These are phyloP conservation scores for Moricandia arvensis DNA, from an alignment of 345 rosid species.

Conservation along the genomic window DNA sequence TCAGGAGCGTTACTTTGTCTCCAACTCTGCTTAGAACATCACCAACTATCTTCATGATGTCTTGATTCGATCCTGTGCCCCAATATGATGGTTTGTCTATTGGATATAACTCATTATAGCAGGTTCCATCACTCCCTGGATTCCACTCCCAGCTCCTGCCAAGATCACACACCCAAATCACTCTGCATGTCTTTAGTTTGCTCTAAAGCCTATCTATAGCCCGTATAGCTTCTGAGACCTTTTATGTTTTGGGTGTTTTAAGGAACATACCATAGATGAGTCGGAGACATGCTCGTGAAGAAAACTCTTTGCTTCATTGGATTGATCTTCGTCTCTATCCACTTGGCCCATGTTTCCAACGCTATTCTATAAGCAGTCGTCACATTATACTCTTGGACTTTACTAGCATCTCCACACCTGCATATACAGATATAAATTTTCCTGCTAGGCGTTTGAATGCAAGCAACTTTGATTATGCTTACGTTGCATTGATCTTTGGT, in stretches of 20 bases:
- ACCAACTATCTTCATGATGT: conserved; percentile 64
- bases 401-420: conserved; percentile 56
- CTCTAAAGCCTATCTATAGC: background rate
- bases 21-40: conserved; percentile 46
- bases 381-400: conserved; percentile 61
- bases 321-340: conserved; percentile 67
- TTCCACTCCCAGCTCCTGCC: conserved; percentile 96
- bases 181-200: background rate
- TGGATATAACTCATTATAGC: conserved; percentile 74
- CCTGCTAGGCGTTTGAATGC: background rate
- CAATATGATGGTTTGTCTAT: conserved; percentile 59
- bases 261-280: conserved; percentile 73
- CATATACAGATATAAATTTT: conserved; percentile 9
- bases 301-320: conserved; percentile 68
- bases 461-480: conserved; percentile 25
- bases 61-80: conserved; percentile 87
- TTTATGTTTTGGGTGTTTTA: background rate
- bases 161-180: conserved; percentile 18
- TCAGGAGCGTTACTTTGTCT: conserved; percentile 59
- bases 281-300: conserved; percentile 93
- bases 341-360: conserved; percentile 79
- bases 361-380: conserved; percentile 72
- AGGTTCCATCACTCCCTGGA: conserved; percentile 67
- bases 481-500: conserved; percentile 84
- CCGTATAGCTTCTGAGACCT: background rate